Evolutionary conservation across 208 protist species (phyloP), one percentile per base, ranked within the genome.

Genomic region (Naegleria gruberi): DNA sequence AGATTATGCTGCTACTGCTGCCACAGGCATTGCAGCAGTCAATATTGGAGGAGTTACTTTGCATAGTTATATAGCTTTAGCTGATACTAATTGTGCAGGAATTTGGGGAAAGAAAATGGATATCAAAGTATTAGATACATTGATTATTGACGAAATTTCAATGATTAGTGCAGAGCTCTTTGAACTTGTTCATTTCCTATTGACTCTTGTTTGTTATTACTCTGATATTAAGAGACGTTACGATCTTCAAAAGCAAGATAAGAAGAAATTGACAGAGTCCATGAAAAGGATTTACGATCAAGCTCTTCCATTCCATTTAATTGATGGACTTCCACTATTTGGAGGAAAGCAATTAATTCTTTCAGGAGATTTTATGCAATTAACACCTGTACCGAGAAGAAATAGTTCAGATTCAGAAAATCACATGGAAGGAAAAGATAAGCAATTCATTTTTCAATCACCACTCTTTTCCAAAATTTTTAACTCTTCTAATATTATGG

Each of bases 141-240:
- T 94, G 42, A 91, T 95, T 41, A 92, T 95, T 90, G 93, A 95
- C 46, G 94, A 95, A 46, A 89, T 95, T n/a, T 89, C 84, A 10
- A 90, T 93, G 45, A 73, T 95, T 12, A 51, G 81, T 3, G 86
- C 90, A 0, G 26, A 90, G 46, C 10, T 94, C 3, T 93, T 94
- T 65, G 82, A 85, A 6, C 87, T 94, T 82, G 93, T 91, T 8
- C 82, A 92, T 34, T 46, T 65, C 26, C 55, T 94, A 30, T 91
- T 92, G 42, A 88, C 74, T 2, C 57, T 88, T 7, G 37, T 82
- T 44, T 23, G 57, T 30, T 84, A 45, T 44, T 84, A 42, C 10
- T 17, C 12, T 45, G 41, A 84, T 7, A 84, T 84, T 26, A 42
- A 84, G 45, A 7, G n/a, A 17, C 12, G 8, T 19, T 34, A 43